Conservation (phyloP, 352 stramenopile species). For the Globisporangium emineosum region DNA sequence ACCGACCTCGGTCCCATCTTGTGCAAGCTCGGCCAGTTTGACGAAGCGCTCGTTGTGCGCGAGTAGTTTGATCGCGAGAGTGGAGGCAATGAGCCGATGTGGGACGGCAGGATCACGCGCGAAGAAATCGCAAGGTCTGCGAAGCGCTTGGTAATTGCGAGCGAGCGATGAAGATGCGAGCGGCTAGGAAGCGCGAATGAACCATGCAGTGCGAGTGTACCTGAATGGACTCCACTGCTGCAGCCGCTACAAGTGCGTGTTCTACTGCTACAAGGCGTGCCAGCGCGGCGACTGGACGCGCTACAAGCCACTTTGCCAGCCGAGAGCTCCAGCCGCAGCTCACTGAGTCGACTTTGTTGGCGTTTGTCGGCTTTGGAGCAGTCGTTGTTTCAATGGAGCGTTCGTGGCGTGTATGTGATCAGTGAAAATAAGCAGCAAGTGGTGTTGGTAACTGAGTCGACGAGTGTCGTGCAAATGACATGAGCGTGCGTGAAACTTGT, state of each 20-base stretch:
- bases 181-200: slow-evolving; percentile 39
- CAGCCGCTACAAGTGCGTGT: slow-evolving; percentile 58
- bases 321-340: background rate
- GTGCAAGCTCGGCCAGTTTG: slow-evolving; percentile 36
- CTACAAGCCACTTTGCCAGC: slow-evolving; percentile 45
- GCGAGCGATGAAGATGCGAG: slow-evolving; percentile 41
- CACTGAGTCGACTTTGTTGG: background rate
- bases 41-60: slow-evolving; percentile 36
- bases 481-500: too few relatives aligned
- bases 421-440: too few relatives aligned
- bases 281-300: slow-evolving; percentile 69
- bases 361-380: too few relatives aligned
- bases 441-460: too few relatives aligned
- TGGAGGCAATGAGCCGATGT: slow-evolving; percentile 10
- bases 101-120: slow-evolving; percentile 58
- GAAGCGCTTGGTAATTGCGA: slow-evolving; percentile 53
- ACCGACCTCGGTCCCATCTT: slow-evolving; percentile 44
- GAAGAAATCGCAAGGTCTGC: slow-evolving; percentile 62
- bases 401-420: too few relatives aligned
- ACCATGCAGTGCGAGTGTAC: slow-evolving; percentile 45
- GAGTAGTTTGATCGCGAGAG: background rate
- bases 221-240: slow-evolving; percentile 41
- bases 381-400: too few relatives aligned
- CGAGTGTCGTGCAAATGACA: too few relatives aligned
- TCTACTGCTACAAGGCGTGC: slow-evolving; percentile 64